These are phyloP conservation scores for Moesziomyces parantarcticus DNA, from an alignment of 1,284 basidiomycete species.

Conservation along the genomic window DNA sequence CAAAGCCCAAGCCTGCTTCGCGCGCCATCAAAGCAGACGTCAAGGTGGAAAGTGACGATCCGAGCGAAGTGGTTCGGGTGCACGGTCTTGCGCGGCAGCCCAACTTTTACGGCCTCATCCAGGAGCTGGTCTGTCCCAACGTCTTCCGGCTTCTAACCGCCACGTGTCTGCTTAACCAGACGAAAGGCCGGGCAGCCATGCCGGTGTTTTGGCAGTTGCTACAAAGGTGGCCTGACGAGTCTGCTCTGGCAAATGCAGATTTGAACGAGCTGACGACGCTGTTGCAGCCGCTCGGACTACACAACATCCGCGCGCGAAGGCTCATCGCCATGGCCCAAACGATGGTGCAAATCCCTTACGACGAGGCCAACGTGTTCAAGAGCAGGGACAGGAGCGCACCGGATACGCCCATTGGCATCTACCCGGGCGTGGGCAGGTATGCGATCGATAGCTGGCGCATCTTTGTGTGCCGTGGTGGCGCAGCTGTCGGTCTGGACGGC, in stretches of 20 bases:
- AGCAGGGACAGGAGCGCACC: slow-evolving; percentile 25
- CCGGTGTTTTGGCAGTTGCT: slow-evolving; percentile 38
- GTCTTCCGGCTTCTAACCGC: slow-evolving; percentile 41
- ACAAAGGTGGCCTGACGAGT: slow-evolving; percentile 28
- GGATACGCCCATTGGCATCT: slow-evolving; percentile 30
- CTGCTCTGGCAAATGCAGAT: slow-evolving; percentile 19
- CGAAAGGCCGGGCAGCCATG: slow-evolving; percentile 37
- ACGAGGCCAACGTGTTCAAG: slow-evolving; percentile 22
- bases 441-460: slow-evolving; percentile 44
- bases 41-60: background rate
- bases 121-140: slow-evolving; percentile 40
- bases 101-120: slow-evolving; percentile 44
- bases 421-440: slow-evolving; percentile 39
- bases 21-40: background rate
- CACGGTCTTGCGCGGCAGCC: slow-evolving; percentile 24
- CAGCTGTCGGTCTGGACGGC: slow-evolving; percentile 18
- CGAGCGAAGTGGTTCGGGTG: slow-evolving; percentile 15
- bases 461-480: slow-evolving; percentile 32
- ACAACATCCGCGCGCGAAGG: slow-evolving; percentile 31
- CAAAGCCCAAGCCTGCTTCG: too few relatives aligned
- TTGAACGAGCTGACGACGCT: slow-evolving; percentile 22
- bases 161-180: slow-evolving; percentile 47
- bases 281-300: slow-evolving; percentile 35
- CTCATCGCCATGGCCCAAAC: slow-evolving; percentile 26
- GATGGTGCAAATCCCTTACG: slow-evolving; percentile 37